phyloP scores from a whole-genome alignment of 2,329 filamentous ascomycete genomes.

The Achaetomium macrosporum region DNA sequence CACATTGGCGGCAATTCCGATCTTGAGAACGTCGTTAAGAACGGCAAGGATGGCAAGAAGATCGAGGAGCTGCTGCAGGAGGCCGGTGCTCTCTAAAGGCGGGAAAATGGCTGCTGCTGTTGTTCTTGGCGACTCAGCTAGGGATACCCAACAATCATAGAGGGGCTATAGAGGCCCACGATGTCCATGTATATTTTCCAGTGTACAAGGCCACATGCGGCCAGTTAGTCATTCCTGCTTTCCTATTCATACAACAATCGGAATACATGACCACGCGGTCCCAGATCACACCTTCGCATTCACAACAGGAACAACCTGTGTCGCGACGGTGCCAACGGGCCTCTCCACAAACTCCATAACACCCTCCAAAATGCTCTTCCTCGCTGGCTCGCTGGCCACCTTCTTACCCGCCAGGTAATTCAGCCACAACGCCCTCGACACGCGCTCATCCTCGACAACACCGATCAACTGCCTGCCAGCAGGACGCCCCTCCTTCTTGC shows the following conservation, averaged over 20 bases:
- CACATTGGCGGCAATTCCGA: constrained; percentile 98
- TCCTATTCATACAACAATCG: not conserved
- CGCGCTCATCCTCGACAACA: constrained; percentile 67
- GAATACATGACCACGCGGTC: not conserved
- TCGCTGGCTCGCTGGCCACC: constrained; percentile 77
- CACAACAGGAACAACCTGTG: constrained; percentile 54
- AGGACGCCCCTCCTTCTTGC: constrained; percentile 27
- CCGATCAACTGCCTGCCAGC: constrained; percentile 55
- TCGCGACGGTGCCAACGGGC: constrained; percentile 79
- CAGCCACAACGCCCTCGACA: constrained; percentile 79
- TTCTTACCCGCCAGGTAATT: constrained; percentile 82
- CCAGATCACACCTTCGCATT: constrained; percentile 16
- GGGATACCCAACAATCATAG: constrained; percentile 12
- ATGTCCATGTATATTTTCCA: not conserved
- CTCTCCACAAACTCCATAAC: constrained; percentile 82
- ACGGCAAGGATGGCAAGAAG: constrained; percentile 58
- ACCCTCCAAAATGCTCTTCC: constrained; percentile 78
- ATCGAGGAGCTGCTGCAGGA: constrained; percentile 44
- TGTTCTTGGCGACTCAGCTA: not conserved
- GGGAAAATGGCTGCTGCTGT: not conserved
- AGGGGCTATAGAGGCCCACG: not conserved
- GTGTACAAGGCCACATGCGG: not conserved
- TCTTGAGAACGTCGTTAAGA: constrained; percentile 49
- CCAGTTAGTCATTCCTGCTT: not conserved
- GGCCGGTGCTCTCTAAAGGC: constrained; percentile 34